Evolutionary conservation across 108 stramenopile species (phyloP).

Genomic region (Skeletonema grethae): DNA sequence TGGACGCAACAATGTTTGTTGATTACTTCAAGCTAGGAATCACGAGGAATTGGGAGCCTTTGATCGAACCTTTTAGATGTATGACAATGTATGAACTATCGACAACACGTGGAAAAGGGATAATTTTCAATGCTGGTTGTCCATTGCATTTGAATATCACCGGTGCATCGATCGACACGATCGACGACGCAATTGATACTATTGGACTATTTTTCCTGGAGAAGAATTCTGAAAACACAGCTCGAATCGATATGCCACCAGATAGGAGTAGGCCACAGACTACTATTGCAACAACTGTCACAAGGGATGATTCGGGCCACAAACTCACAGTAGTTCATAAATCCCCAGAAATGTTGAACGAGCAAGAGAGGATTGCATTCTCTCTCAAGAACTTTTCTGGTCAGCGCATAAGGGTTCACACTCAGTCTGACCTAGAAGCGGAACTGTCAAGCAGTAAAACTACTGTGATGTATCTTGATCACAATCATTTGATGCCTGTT

Average conservation of each 20-base stretch:
- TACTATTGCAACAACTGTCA: neutral
- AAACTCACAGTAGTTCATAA: conserved; percentile 62
- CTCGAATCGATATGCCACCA: neutral
- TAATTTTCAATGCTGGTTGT: conserved; percentile 66
- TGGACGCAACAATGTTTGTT: conserved; percentile 63
- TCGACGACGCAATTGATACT: conserved; percentile 75
- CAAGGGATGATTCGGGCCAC: conserved; percentile 21
- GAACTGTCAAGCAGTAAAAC: conserved; percentile 25
- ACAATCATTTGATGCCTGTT: conserved; percentile 67
- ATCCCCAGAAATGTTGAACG: conserved; percentile 51
- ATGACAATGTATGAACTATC: conserved; percentile 69
- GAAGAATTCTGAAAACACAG: neutral
- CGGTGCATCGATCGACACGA: conserved; percentile 79
- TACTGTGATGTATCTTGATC: conserved; percentile 78
- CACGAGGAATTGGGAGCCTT: conserved; percentile 94
- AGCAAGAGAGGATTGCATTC: conserved; percentile 85
- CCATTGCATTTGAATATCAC: conserved; percentile 89
- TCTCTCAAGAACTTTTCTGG: conserved; percentile 89
- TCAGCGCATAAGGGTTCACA: conserved; percentile 84
- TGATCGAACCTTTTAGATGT: conserved; percentile 86
- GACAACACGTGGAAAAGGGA: conserved; percentile 63
- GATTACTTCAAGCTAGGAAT: conserved; percentile 94
- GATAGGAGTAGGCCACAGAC: neutral
- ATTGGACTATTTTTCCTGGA: conserved; percentile 36
- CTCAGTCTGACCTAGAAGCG: conserved; percentile 48